Conservation (phyloP, 1,284 basidiomycete genomes). For the Cryptococcus sp. region DNA sequence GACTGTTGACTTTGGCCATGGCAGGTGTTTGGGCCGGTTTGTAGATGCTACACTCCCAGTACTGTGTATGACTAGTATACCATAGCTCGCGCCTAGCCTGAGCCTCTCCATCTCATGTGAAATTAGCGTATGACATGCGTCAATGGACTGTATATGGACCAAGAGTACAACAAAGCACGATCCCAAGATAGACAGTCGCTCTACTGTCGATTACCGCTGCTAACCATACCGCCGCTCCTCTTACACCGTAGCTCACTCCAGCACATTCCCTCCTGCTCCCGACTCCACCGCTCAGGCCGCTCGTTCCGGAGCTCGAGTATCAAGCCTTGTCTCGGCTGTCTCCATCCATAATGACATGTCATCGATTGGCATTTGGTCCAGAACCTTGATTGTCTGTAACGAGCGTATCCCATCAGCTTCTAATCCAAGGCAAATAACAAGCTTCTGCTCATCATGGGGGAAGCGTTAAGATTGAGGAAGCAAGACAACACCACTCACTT, state of each 20-base stretch:
- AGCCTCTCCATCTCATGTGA: too few relatives aligned
- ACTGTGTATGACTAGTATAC: too few relatives aligned
- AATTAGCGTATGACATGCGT: too few relatives aligned
- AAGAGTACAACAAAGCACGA: too few relatives aligned
- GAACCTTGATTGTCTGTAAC: constrained; percentile 42
- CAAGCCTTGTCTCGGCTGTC: constrained; percentile 17
- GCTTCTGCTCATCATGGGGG: not conserved
- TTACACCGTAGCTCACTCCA: not conserved
- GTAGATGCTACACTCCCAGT: not conserved
- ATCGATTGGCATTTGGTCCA: constrained; percentile 44
- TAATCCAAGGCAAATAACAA: not conserved
- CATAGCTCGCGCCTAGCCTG: too few relatives aligned
- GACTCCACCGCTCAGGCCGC: not conserved
- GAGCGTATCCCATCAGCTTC: not conserved
- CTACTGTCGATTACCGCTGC: too few relatives aligned
- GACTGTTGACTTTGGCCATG: not conserved
- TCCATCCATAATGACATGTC: constrained; percentile 50
- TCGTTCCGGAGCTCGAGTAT: constrained; percentile 15
- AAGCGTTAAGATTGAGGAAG: not conserved
- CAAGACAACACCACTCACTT: constrained; percentile 32
- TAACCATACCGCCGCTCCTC: not conserved
- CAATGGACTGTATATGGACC: too few relatives aligned
- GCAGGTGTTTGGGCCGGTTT: not conserved
- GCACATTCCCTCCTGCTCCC: not conserved
- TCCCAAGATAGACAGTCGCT: too few relatives aligned